A percentile compares a stretch with the other conserved stretches of the same genome.
Evolutionary conservation across 2,329 filamentous ascomycete genomes (phyloP).

Genomic region (Microdochium trichocladiopsis): DNA sequence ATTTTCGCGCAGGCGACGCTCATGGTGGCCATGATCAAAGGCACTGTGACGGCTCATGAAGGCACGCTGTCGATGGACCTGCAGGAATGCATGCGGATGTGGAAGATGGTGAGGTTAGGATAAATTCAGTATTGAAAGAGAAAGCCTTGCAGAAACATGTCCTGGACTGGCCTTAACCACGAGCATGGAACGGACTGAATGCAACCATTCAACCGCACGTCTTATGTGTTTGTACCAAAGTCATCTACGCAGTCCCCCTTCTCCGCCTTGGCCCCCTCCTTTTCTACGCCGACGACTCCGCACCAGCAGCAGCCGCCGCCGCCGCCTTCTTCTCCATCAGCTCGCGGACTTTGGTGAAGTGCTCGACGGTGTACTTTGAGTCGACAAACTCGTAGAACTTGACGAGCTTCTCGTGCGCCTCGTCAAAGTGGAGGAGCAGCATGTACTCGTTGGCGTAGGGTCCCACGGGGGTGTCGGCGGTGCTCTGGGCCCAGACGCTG

Average conservation of each 20-base stretch:
- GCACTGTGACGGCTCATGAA: slow-evolving; percentile 35
- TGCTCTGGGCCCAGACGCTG: slow-evolving; percentile 8
- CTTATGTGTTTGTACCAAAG: too few relatives aligned
- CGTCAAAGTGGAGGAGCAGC: slow-evolving; percentile 11
- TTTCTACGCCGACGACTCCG: neutral
- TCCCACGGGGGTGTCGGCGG: slow-evolving; percentile 8
- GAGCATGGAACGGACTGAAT: too few relatives aligned
- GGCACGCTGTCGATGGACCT: slow-evolving; percentile 43
- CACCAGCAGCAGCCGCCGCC: neutral
- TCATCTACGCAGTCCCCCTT: too few relatives aligned
- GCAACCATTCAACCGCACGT: too few relatives aligned
- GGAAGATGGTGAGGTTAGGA: slow-evolving; percentile 45
- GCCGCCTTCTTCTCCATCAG: neutral
- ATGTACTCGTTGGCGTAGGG: slow-evolving; percentile 13
- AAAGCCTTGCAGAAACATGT: neutral
- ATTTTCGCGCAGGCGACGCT: slow-evolving; percentile 40
- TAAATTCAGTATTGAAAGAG: slow-evolving; percentile 11
- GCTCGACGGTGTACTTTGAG: slow-evolving; percentile 3
- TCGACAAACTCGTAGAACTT: slow-evolving; percentile 8
- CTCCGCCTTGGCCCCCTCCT: too few relatives aligned
- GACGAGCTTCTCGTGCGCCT: slow-evolving; percentile 9
- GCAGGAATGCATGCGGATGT: slow-evolving; percentile 47
- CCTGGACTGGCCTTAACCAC: neutral
- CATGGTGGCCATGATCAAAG: slow-evolving; percentile 38
- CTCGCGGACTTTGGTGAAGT: slow-evolving; percentile 5